Percentiles rank a stretch among this genome's conserved stretches.
phyloP scores from a whole-genome alignment of 345 rosid species.

The Corchorus olitorius region DNA sequence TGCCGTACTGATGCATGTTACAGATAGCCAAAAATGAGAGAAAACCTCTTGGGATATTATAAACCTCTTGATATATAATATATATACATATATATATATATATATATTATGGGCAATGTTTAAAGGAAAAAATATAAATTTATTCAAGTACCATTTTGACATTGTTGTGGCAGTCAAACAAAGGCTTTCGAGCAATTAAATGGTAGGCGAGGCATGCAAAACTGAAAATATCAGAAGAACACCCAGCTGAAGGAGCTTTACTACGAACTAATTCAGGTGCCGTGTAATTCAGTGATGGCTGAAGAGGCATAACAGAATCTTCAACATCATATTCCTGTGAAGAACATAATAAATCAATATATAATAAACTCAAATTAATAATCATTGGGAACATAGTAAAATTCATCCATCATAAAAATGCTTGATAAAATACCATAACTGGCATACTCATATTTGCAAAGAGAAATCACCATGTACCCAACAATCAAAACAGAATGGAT shows the following conservation, averaged over 20 bases:
- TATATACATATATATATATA: too few species aligned
- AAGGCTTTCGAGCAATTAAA: slow-evolving; percentile 85
- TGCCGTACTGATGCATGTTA: neutral
- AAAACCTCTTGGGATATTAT: neutral
- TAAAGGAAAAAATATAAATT: slow-evolving; percentile 14
- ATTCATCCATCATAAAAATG: neutral
- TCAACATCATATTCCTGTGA: slow-evolving; percentile 94
- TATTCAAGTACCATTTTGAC: slow-evolving; percentile 77
- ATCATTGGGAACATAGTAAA: neutral
- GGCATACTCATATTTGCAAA: neutral
- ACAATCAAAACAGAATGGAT: slow-evolving; percentile 8
- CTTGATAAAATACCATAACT: neutral
- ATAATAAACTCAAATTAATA: slow-evolving; percentile 14
- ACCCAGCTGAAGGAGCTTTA: slow-evolving; percentile 69
- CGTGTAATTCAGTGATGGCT: slow-evolving; percentile 88
- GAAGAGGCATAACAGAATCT: slow-evolving; percentile 88
- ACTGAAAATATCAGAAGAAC: slow-evolving; percentile 87
- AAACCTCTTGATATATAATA: neutral
- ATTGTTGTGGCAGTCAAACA: slow-evolving; percentile 93
- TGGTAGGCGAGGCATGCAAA: slow-evolving; percentile 95
- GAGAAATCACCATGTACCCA: neutral
- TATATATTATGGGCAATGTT: neutral
- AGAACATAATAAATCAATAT: slow-evolving; percentile 23
- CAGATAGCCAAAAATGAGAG: neutral
- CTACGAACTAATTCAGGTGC: slow-evolving; percentile 93